Evolutionary conservation across 2,329 filamentous ascomycete species (phyloP).

Genomic region (Cladophialophora psammophila): DNA sequence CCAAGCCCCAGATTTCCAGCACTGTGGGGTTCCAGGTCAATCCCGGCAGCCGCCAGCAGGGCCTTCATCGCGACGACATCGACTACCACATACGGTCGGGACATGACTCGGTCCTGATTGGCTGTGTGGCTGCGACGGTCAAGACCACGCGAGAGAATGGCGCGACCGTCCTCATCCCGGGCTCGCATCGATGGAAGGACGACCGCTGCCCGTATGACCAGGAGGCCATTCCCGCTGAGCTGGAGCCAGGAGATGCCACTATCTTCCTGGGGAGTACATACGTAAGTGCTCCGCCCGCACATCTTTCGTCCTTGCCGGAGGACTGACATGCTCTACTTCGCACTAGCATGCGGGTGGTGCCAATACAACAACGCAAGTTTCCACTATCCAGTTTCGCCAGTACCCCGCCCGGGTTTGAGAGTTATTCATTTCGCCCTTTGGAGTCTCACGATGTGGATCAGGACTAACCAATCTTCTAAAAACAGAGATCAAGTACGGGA

Average conservation of each 20-base stretch:
- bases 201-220: constrained; percentile 31
- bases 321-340: not conserved
- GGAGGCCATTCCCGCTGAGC: constrained; percentile 41
- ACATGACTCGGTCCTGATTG: constrained; percentile 48
- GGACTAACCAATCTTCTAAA: not conserved
- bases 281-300: not conserved
- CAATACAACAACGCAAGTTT: constrained; percentile 40
- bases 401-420: not conserved
- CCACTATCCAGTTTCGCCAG: not conserved
- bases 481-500: constrained; percentile 27
- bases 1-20: constrained; percentile 43
- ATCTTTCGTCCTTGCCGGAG: not conserved
- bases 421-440: not conserved
- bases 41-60: constrained; percentile 39
- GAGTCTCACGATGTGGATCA: not conserved
- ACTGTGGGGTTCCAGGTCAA: constrained; percentile 44
- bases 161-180: constrained; percentile 43
- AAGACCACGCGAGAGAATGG: constrained; percentile 47
- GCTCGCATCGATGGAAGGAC: constrained; percentile 41
- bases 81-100: constrained; percentile 44
- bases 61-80: constrained; percentile 44
- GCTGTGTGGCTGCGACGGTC: constrained; percentile 44
- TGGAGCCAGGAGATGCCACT: constrained; percentile 48
- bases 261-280: constrained; percentile 47
- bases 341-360: constrained; percentile 44